Conservation (phyloP, 768 basidiomycete species). For the Xerocomus potaroensis region DNA sequence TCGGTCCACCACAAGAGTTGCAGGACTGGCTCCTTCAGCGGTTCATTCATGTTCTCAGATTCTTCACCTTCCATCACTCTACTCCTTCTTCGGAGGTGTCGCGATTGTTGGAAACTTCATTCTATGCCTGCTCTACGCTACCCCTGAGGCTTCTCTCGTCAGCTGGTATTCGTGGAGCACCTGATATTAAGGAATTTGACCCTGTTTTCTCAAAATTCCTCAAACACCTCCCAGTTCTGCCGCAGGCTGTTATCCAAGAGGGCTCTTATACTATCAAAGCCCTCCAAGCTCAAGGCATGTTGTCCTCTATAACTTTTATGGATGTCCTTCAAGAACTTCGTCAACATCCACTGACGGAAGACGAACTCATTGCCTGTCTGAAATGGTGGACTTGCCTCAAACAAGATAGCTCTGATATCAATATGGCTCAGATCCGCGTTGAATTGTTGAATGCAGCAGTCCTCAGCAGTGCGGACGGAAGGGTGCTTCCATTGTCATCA, state of each 20-base stretch:
- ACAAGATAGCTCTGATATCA: conserved; percentile 31
- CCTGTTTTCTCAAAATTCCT: conserved; percentile 69
- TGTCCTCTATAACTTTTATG: conserved; percentile 70
- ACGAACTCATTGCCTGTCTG: conserved; percentile 77
- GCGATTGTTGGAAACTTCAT: conserved; percentile 63
- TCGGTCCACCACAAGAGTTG: conserved; percentile 37
- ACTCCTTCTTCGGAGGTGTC: conserved; percentile 85
- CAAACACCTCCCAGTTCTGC: conserved; percentile 70
- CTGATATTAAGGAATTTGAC: conserved; percentile 71
- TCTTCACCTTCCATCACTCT: conserved; percentile 86
- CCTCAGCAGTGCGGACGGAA: conserved; percentile 45
- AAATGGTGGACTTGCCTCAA: conserved; percentile 73
- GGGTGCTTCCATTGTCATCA: conserved; percentile 62
- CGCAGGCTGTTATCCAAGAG: conserved; percentile 51
- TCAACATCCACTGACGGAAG: conserved; percentile 60
- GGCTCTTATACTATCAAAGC: conserved; percentile 58
- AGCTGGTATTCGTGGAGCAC: conserved; percentile 61
- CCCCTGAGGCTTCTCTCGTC: conserved; percentile 73
- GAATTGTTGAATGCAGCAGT: conserved; percentile 73
- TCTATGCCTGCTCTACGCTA: conserved; percentile 61
- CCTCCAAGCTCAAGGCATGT: conserved; percentile 57
- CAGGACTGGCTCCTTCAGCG: conserved; percentile 51
- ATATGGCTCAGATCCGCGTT: conserved; percentile 44
- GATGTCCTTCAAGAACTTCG: conserved; percentile 82
- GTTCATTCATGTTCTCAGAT: conserved; percentile 75